Conservation (phyloP, 805 yeast genomes). For the Metschnikowia lachancei region DNA sequence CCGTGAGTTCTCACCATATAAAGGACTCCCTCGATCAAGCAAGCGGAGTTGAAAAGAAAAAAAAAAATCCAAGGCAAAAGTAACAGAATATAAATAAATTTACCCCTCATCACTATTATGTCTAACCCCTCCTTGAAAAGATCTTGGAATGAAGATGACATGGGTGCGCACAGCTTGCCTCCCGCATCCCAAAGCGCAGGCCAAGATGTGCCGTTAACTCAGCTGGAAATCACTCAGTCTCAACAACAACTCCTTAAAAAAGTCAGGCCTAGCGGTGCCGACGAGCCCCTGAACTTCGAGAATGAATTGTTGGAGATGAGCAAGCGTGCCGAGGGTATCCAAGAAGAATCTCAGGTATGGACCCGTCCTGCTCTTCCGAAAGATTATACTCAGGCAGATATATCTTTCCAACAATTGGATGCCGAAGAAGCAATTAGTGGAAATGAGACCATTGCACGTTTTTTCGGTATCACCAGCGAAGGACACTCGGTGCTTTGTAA, state of each 20-base stretch:
- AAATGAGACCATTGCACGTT: conserved; percentile 64
- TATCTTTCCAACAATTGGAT: conserved; percentile 87
- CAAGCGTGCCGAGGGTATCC: conserved; percentile 19
- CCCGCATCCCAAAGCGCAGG: conserved; percentile 24
- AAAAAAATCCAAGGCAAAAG: background rate
- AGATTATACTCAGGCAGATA: conserved; percentile 47
- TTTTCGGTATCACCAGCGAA: conserved; percentile 87
- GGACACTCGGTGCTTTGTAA: conserved; percentile 90
- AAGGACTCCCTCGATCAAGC: background rate
- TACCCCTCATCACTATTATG: background rate
- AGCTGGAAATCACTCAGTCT: conserved; percentile 26
- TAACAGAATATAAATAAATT: background rate
- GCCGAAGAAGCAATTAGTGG: conserved; percentile 77
- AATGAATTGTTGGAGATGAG: conserved; percentile 20
- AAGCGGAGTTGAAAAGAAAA: background rate
- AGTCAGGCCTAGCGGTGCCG: conserved; percentile 32
- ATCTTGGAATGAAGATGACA: conserved; percentile 13
- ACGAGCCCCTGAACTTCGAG: conserved; percentile 35
- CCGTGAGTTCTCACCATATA: background rate
- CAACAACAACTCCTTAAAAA: conserved; percentile 37
- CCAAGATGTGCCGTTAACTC: conserved; percentile 12
- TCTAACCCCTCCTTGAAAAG: conserved; percentile 12
- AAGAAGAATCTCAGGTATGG: conserved; percentile 41
- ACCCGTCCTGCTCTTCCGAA: conserved; percentile 57
- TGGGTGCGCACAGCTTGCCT: conserved; percentile 35